Evolutionary conservation across 2,329 filamentous ascomycete genomes (phyloP), one percentile per base, ranked within the genome.

Genomic region (Septoria petroselini): DNA sequence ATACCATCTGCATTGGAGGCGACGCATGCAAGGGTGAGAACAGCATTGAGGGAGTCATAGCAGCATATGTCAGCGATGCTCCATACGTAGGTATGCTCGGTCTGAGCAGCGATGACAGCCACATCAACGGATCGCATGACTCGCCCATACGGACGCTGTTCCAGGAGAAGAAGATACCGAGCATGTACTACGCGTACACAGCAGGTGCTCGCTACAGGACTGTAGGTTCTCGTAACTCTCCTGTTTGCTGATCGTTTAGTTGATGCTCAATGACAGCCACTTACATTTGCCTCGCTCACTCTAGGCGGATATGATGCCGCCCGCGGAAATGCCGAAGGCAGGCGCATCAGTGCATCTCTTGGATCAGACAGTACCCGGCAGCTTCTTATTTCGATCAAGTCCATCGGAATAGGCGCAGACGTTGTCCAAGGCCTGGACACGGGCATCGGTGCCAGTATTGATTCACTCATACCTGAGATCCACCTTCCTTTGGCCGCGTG

Each of bases 281-380:
- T 33, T 1, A 41, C 35, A 2, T 53, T 43, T 45, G 53, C 11
- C n/a, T 50, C 42, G 14, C 17, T 57, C 23, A 65, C 69, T 0
- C 50, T 75, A 3, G 71, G 72, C 7, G 72, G 72, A 2, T 74
- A 70, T 50, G 71, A 74, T 51, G 55, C 61, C 14, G 65, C 64
- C 1, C 66, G 70, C 6, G 68, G 70, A 48, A 38, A 61, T 48
- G 17, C 47, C 61, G 70, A 78, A 23, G 68, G 75, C 1, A 61
- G 63, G 27, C 48, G 57, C 7, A 52, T 63, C 2, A 52, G 55
- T 18, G 66, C 71, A 62, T 33, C 61, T 49, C 48, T 71, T 64
- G 52, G 45, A n/a, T 21, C 38, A 9, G 57, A 62, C 29, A 50
- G 53, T 23, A 48, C 54, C 7, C 51, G 61, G 3, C 57, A 63